Conservation (phyloP, 768 basidiomycete genomes). For the Panus rudis region DNA sequence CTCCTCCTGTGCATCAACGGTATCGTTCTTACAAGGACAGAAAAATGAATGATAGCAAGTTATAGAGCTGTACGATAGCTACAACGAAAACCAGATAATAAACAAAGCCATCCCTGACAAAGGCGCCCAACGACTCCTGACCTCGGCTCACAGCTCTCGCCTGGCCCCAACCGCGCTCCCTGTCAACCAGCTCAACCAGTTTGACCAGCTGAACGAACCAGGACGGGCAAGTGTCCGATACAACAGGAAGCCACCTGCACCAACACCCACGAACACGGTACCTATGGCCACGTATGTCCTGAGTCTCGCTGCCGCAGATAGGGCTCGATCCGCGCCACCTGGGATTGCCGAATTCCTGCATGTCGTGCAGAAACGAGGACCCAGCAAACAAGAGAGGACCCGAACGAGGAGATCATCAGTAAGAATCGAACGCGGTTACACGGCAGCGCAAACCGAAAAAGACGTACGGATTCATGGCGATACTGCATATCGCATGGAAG, state of each 20-base stretch:
- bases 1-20: too few relatives aligned
- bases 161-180: conserved; percentile 35
- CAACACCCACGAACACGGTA: conserved; percentile 65
- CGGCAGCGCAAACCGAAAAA: conserved; percentile 3
- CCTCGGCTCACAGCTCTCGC: conserved; percentile 37
- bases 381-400: conserved; percentile 6
- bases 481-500: conserved; percentile 77
- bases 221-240: conserved; percentile 64
- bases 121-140: conserved; percentile 10
- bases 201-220: conserved; percentile 50
- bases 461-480: conserved; percentile 84
- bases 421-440: background rate
- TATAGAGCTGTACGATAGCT: conserved; percentile 11
- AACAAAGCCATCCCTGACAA: background rate
- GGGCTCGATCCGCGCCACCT: conserved; percentile 74
- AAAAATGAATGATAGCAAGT: conserved; percentile 3
- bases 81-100: conserved; percentile 6
- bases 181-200: conserved; percentile 64
- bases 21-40: too few relatives aligned
- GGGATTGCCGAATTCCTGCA: conserved; percentile 34
- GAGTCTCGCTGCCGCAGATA: conserved; percentile 62
- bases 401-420: conserved; percentile 6
- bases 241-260: conserved; percentile 64
- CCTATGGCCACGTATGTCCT: conserved; percentile 68
- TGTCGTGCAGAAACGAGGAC: background rate